A percentile compares a stretch with the other conserved stretches of the same genome.
Conservation (phyloP, 164 flowering plant species). For the Magnolia officinalis region DNA sequence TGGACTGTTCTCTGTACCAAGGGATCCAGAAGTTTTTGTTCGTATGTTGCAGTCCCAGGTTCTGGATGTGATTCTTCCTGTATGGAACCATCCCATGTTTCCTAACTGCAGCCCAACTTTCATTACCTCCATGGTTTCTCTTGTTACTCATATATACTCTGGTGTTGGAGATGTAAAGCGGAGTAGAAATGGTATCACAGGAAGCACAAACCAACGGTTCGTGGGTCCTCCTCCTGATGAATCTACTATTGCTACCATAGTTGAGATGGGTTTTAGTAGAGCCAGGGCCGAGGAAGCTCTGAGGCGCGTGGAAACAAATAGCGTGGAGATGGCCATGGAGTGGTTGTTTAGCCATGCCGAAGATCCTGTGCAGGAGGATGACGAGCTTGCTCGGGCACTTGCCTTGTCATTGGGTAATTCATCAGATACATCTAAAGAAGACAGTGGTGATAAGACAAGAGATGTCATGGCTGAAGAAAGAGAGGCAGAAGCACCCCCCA, state of each 20-base stretch:
- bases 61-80: constrained; percentile 78
- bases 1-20: constrained; percentile 83
- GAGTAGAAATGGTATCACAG: constrained; percentile 45
- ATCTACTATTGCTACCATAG: constrained; percentile 71
- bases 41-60: constrained; percentile 84
- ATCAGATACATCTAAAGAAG: constrained; percentile 66
- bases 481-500: constrained; percentile 57
- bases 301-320: constrained; percentile 72
- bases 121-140: constrained; percentile 56
- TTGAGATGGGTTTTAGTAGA: constrained; percentile 95
- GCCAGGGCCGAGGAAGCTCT: constrained; percentile 92
- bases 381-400: constrained; percentile 92
- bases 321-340: constrained; percentile 98
- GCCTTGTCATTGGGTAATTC: constrained; percentile 84
- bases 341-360: constrained; percentile 90
- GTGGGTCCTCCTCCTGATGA: constrained; percentile 87
- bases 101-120: constrained; percentile 59
- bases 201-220: constrained; percentile 47
- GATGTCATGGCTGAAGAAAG: constrained; percentile 51
- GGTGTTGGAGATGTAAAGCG: constrained; percentile 78
- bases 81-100: constrained; percentile 89
- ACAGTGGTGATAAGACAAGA: constrained; percentile 46
- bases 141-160: constrained; percentile 69
- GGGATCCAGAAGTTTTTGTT: constrained; percentile 83
- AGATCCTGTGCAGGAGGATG: constrained; percentile 94